These are phyloP conservation scores for Verticillium isaacii DNA, from an alignment of 2,329 filamentous ascomycete species.

Conservation along the genomic window DNA sequence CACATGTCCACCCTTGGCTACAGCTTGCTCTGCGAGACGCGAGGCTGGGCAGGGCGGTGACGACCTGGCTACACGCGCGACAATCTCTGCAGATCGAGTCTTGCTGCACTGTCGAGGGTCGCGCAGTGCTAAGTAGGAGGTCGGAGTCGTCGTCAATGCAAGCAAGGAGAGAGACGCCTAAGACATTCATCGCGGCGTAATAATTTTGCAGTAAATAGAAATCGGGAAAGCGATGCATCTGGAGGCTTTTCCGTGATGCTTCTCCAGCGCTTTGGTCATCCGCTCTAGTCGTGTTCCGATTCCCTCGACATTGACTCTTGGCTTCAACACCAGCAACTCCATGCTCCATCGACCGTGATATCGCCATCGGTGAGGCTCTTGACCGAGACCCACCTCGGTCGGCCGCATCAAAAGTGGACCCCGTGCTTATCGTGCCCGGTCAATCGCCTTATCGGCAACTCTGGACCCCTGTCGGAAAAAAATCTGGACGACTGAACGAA, in stretches of 20 bases:
- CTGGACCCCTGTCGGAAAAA: slow-evolving; percentile 6
- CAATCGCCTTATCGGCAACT: slow-evolving; percentile 7
- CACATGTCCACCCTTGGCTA: not conserved
- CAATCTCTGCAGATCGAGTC: not conserved
- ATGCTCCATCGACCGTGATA: not conserved
- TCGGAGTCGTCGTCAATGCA: not conserved
- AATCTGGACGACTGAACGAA: slow-evolving; percentile 9
- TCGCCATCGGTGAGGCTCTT: not conserved
- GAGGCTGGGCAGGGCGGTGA: not conserved
- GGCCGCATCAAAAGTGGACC: not conserved
- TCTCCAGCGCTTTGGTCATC: too few relatives aligned
- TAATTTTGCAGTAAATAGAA: too few relatives aligned
- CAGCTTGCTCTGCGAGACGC: not conserved
- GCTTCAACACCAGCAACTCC: not conserved
- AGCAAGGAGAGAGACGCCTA: not conserved
- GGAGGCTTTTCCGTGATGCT: too few relatives aligned
- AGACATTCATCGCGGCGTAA: too few relatives aligned
- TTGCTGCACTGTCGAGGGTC: not conserved
- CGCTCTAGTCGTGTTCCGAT: too few relatives aligned
- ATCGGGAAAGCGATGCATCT: too few relatives aligned
- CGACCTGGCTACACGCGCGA: not conserved
- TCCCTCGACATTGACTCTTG: too few relatives aligned
- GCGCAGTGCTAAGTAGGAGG: not conserved
- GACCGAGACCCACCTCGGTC: slow-evolving; percentile 6
- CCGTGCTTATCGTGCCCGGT: slow-evolving; percentile 7